Percentiles rank a stretch among this genome's conserved stretches.
These are phyloP conservation scores for Aspergillus avenaceus DNA, from an alignment of 495 filamentous ascomycete species.

Conservation along the genomic window DNA sequence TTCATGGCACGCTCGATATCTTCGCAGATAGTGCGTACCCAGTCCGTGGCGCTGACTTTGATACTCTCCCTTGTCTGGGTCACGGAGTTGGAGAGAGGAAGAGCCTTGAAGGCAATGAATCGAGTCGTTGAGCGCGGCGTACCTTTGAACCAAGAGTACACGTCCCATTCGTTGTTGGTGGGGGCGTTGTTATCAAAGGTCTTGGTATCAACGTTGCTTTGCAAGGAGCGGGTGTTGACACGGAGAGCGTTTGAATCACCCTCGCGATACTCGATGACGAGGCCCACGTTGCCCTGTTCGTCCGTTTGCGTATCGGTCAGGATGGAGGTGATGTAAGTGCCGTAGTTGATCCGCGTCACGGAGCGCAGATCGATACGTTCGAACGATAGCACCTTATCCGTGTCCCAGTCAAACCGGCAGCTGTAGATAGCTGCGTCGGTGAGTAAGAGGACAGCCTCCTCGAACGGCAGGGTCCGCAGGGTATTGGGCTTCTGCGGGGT, in stretches of 20 bases:
- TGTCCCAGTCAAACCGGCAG: conserved; percentile 86
- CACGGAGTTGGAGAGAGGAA: conserved; percentile 36
- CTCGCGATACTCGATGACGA: conserved; percentile 72
- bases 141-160: conserved; percentile 40
- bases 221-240: conserved; percentile 80
- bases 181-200: conserved; percentile 20
- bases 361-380: conserved; percentile 78
- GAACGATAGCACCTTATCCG: conserved; percentile 87
- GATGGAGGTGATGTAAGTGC: conserved; percentile 85
- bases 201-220: conserved; percentile 42
- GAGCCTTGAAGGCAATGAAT: conserved; percentile 56
- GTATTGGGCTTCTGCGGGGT: conserved; percentile 64
- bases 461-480: conserved; percentile 63
- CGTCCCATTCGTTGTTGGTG: conserved; percentile 29
- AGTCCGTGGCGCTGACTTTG: conserved; percentile 61
- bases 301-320: conserved; percentile 70
- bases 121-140: conserved; percentile 29
- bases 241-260: conserved; percentile 61
- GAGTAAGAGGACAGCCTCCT: conserved; percentile 80
- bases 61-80: conserved; percentile 31
- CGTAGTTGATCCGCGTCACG: conserved; percentile 64
- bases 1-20: conserved; percentile 48
- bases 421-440: conserved; percentile 82
- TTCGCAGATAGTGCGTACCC: conserved; percentile 65
- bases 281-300: conserved; percentile 73